Conservation (phyloP, 768 basidiomycete genomes). For the Hygrophoropsis aurantiaca region DNA sequence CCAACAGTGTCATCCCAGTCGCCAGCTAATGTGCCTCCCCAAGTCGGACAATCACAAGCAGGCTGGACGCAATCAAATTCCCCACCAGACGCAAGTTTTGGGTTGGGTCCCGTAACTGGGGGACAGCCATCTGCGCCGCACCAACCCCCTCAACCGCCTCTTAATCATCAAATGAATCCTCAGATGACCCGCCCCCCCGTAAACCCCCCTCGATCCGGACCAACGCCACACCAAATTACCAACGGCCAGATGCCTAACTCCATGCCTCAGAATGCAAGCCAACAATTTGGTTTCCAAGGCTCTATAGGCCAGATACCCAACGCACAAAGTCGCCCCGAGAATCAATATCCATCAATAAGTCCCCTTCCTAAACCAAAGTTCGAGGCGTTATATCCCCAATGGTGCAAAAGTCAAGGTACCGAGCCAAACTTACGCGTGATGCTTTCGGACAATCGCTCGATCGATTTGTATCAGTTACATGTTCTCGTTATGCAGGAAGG, state of each 20-base stretch:
- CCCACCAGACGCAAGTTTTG: constrained; percentile 13
- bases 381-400: constrained; percentile 49
- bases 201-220: constrained; percentile 38
- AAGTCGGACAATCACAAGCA: not conserved
- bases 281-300: constrained; percentile 17
- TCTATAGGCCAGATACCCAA: constrained; percentile 20
- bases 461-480: constrained; percentile 66
- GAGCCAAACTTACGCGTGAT: constrained; percentile 41
- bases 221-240: constrained; percentile 37
- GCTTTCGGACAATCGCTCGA: constrained; percentile 49
- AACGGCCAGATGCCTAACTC: constrained; percentile 27
- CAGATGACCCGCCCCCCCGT: constrained; percentile 27
- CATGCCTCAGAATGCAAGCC: constrained; percentile 34
- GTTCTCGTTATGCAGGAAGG: constrained; percentile 57
- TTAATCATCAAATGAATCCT: constrained; percentile 29
- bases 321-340: constrained; percentile 8
- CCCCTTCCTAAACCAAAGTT: constrained; percentile 55
- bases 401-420: constrained; percentile 41
- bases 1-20: constrained; percentile 13
- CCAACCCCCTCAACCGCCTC: constrained; percentile 16
- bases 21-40: constrained; percentile 3
- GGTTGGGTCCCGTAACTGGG: constrained; percentile 13
- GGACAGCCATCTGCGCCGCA: too few species aligned
- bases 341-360: constrained; percentile 14
- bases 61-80: not conserved